Evolutionary conservation across 179 eudicot species (phyloP), one percentile per base, ranked within the genome.

Genomic region (Spinacia oleracea): DNA sequence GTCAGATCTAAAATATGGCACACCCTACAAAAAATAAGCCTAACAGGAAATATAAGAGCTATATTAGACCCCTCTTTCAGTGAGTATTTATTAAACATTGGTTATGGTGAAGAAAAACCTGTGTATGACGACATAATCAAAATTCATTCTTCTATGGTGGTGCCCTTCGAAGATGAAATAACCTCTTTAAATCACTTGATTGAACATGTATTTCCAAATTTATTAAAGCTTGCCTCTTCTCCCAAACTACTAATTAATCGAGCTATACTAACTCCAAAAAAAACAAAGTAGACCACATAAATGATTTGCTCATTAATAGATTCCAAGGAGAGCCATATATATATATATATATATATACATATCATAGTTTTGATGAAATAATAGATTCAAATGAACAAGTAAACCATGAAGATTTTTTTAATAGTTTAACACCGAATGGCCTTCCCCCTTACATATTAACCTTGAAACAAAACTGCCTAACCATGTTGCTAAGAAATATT

Each of bases 191-290:
- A 50, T 51, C n/a, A n/a, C n/a, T n/a, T n/a, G n/a, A n/a, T n/a
- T n/a, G n/a, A n/a, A n/a, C n/a, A n/a, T n/a, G n/a, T 72, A 3
- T 51, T 51, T 48, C 53, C 75, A 72, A 12, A 51, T 34, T 9
- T 18, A 32, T 15, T 12, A 1, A 29, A 2, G 18, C 31, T 4
- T 43, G 5, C 46, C 43, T 40, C 1, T 12, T 55, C n/a, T 16
- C 2, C 18, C 7, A 7, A 72, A 15, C 23, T 6, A 1, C 50
- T 48, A 16, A 46, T 48, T 8, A 48, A 46, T 48, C 11, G 53
- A 63, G 70, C 62, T 16, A 65, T 76, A 64, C 21, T 46, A 31
- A 76, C 79, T 1, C 53, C 51, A 43, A 42, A 69, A 69, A 69
- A 21, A 55, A 69, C 1, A 55, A 69, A 2, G 73, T 42, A 12